Percentiles rank a stretch among this genome's conserved stretches.
These are phyloP conservation scores for Pichia cabralensis DNA, from an alignment of 805 yeast species.

Conservation along the genomic window DNA sequence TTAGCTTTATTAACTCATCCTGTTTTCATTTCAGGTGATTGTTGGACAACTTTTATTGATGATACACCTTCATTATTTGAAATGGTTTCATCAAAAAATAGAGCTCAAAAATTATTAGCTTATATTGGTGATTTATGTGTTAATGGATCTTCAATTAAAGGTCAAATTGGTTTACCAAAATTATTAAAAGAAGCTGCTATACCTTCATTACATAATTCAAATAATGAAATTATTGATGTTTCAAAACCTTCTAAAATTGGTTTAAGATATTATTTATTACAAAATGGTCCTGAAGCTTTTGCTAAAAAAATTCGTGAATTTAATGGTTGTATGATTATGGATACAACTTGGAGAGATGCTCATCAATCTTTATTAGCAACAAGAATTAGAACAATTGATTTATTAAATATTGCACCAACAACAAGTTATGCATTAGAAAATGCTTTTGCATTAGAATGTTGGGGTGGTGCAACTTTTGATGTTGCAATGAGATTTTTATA, in stretches of 20 bases:
- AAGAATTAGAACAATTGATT: slow-evolving; percentile 89
- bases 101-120: slow-evolving; percentile 88
- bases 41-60: slow-evolving; percentile 98
- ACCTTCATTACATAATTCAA: slow-evolving; percentile 59
- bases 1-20: slow-evolving; percentile 85
- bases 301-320: slow-evolving; percentile 78
- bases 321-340: slow-evolving; percentile 89
- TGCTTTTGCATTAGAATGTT: slow-evolving; percentile 94
- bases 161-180: slow-evolving; percentile 90
- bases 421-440: slow-evolving; percentile 85
- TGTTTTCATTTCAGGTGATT: slow-evolving; percentile 72
- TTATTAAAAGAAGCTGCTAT: slow-evolving; percentile 63
- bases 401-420: slow-evolving; percentile 84
- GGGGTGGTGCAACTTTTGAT: slow-evolving; percentile 99
- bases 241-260: slow-evolving; percentile 57
- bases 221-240: slow-evolving; percentile 43
- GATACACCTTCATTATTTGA: slow-evolving; percentile 95
- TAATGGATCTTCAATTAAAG: slow-evolving; percentile 92
- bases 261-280: slow-evolving; percentile 83
- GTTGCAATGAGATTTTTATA: slow-evolving; percentile 97
- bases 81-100: slow-evolving; percentile 89
- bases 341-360: slow-evolving; percentile 99
- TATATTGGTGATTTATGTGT: slow-evolving; percentile 91
- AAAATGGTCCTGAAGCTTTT: slow-evolving; percentile 81
- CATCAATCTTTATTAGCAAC: slow-evolving; percentile 97